Base-by-base conservation (phyloP, 1,139 yeast species). In the Suhomyces kunorum region DNA sequence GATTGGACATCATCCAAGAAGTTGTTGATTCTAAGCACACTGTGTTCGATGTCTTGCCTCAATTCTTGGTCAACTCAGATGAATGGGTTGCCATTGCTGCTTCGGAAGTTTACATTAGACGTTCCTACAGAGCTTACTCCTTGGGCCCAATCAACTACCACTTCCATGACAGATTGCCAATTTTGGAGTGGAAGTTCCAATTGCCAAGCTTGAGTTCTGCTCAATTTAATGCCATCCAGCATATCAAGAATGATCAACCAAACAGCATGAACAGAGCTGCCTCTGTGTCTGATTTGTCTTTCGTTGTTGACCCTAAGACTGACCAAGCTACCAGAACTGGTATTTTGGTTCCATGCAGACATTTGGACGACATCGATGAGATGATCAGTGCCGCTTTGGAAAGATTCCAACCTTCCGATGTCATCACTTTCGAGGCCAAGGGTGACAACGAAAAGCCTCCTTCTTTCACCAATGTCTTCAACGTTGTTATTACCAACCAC, bases 91-190 rank as follows among this genome's bases (percentile, higher is more conserved):
- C 94, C 5, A 79, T 92, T 55, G 98, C 98, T 27, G 98, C 98
- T 31, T 88, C 95, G 35, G 98, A 92, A 66, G 95, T 92, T 43
- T 92, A 92, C 64, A 83, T 90, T 44, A 85, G 98, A 66, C 86
- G 98, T 63, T 95, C 98, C 36, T 92, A 90, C 74, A 83, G 98
- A 61, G 98, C 98, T 31, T 94, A 94, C 67, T 84, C 89, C 28
- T 82, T 92, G 49, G 86, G 88, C 42, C 84, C 83, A 46, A 77
- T 92, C 43, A 68, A 73, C 41, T 87, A 87, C 59, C 78, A 76
- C 49, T 69, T 71, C 58, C 77, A 81, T 46, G 78, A 78, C 45
- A 71, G 74, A 38, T 67, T 81, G 43, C 92, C 94, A 39, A 76
- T 87, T 38, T 76, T 88, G 49, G 83, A 87, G 53, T 92, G 97